Base-by-base conservation (phyloP, 352 stramenopile species). In the Phytopythium chamaehyphon region DNA sequence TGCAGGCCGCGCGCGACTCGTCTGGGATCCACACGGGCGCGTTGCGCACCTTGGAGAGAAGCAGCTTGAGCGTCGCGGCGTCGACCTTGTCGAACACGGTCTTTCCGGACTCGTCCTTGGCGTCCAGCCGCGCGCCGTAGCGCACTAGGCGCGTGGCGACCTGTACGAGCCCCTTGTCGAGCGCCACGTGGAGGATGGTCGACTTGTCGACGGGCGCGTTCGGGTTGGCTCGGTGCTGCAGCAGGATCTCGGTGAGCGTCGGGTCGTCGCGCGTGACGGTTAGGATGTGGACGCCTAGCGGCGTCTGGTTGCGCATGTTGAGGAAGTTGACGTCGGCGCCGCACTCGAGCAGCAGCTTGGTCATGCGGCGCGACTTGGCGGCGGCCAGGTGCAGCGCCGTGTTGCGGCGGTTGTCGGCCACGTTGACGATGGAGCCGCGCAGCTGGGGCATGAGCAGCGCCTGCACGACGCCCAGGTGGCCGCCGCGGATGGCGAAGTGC, bases 81-180 rank as follows among this genome's bases (percentile, higher is more conserved):
- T 79, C 65, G 44, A 85, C 71, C 51, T 87, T 87, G 54, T 87
- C 76, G 47, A 87, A 87, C 5, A 87, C 76, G 23, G 66, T 85
- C 54, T 77, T 76, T 28, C 70, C 73, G 1, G 62, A 57, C 37
- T 84, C 73, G 50, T 87, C 76, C 47, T 84, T 85, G 8, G 73
- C 43, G 45, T 87, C 74, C 1, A 87, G 53, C 5, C 74, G 62
- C 16, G 73, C 76, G 19, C 73, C 73, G 28, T 83, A 62, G 37
- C 73, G 73, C 46, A 87, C 73, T 2, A 87, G 69, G 0, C 71
- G 67, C 21, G 54, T 63, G 3, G 76, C 76, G 26, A 87, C 68
- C 52, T 85, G 67, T 33, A 73, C 44, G 18, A 87, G 52, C 0
- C 61, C 59, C 50, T 83, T 84, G 47, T 87, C 76, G 43, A 87